Evolutionary conservation across 176 grass and related monocot species (phyloP).

Genomic region (Coix lacrymajobi): DNA sequence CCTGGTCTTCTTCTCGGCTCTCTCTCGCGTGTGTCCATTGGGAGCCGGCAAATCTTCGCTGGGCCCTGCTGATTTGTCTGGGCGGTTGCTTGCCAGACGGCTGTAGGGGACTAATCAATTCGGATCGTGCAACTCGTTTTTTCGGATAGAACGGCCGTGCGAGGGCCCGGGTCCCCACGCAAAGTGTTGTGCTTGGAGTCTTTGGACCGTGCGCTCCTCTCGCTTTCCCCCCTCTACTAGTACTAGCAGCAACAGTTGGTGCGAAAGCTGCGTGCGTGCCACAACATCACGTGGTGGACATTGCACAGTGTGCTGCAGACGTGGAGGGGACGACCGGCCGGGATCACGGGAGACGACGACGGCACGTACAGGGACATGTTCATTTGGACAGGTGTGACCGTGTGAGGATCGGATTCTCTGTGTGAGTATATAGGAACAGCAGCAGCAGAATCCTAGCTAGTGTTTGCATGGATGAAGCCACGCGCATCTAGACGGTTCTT

Average conservation of each 20-base stretch:
- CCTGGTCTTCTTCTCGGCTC: no score
- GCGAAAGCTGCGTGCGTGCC: not conserved
- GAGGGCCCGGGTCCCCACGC: not conserved
- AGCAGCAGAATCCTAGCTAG: not conserved
- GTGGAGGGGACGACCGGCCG: not conserved
- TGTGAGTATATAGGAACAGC: not conserved
- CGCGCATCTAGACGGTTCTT: not conserved
- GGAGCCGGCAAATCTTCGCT: not conserved
- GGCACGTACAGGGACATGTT: not conserved
- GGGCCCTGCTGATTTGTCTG: not conserved
- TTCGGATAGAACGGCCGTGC: not conserved
- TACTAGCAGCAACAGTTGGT: no score
- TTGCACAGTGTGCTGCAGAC: not conserved
- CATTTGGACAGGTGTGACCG: no score
- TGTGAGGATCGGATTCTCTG: not conserved
- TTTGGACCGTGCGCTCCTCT: not conserved
- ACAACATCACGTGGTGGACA: slow-evolving; percentile 15
- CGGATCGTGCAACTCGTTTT: slow-evolving; percentile 9
- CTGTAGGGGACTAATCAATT: slow-evolving; percentile 7
- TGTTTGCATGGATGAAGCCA: not conserved
- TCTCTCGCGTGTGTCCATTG: not conserved
- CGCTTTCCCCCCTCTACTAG: not conserved
- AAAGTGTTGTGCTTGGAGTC: not conserved
- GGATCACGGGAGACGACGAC: not conserved
- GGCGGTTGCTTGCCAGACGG: not conserved